phyloP scores from a whole-genome alignment of 495 filamentous ascomycete species.

The Penicillium manginii region DNA sequence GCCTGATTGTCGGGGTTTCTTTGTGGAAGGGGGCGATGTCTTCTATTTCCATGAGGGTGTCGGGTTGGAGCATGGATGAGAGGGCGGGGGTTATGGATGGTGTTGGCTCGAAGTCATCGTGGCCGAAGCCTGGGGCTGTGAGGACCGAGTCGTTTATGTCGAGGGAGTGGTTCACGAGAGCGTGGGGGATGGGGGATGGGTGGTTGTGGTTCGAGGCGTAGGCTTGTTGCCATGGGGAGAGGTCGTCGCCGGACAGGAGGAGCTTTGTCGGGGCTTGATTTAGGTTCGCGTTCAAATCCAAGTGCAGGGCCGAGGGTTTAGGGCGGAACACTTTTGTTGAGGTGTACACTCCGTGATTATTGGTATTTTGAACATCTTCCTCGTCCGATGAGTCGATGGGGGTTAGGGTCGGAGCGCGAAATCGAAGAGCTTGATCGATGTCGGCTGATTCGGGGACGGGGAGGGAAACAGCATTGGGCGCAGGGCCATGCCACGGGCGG shows the following conservation, averaged over 20 bases:
- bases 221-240: constrained; percentile 35
- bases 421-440: constrained; percentile 16
- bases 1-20: constrained; percentile 32
- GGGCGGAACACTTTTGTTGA: neutral
- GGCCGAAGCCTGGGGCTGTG: constrained; percentile 27
- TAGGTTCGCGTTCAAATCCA: neutral
- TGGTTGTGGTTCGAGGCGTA: constrained; percentile 39
- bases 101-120: neutral
- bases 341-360: neutral
- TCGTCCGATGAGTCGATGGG: constrained; percentile 50
- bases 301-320: constrained; percentile 10
- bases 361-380: constrained; percentile 16
- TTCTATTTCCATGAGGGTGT: constrained; percentile 14
- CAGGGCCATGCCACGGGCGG: constrained; percentile 8
- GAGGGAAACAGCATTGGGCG: neutral
- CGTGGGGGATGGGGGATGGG: constrained; percentile 55
- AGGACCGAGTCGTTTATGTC: constrained; percentile 26
- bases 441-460: constrained; percentile 18
- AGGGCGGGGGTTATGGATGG: neutral
- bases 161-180: constrained; percentile 35
- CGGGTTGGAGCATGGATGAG: neutral
- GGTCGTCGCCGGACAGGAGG: constrained; percentile 28
- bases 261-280: constrained; percentile 14
- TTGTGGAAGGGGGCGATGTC: neutral
- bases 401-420: constrained; percentile 38